phyloP scores from a whole-genome alignment of 441 rosid genomes.

The Euphorbia neoarborescens region DNA sequence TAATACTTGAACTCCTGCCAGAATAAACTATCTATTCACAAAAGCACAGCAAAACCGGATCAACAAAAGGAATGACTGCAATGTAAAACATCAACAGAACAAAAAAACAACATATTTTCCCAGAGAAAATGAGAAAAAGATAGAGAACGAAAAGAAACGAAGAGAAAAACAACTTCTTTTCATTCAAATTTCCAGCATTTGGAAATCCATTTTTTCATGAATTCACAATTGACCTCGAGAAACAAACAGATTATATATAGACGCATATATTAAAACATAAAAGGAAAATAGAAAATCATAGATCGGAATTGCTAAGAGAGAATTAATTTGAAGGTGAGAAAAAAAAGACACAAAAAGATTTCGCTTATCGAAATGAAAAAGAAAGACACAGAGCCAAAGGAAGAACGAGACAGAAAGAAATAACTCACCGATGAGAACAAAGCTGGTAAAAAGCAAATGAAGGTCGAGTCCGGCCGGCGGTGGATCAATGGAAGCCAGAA shows the following conservation, averaged over 20 bases:
- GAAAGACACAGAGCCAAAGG: background rate
- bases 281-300: background rate
- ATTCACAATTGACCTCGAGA: background rate
- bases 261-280: too few relatives aligned
- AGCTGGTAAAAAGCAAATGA: background rate
- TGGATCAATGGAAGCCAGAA: constrained; percentile 6
- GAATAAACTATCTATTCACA: background rate
- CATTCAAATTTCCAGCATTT: background rate
- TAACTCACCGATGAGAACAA: background rate
- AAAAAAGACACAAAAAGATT: background rate
- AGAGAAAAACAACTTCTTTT: background rate
- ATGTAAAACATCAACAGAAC: background rate
- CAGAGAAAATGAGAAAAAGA: background rate
- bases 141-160: background rate
- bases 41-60: background rate
- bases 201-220: background rate
- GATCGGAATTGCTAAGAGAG: background rate
- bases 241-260: background rate
- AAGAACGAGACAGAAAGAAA: background rate
- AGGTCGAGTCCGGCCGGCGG: background rate
- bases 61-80: background rate
- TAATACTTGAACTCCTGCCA: background rate
- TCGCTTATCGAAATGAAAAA: background rate
- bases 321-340: background rate
- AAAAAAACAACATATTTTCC: background rate